Evolutionary conservation across 805 yeast species (phyloP).

Genomic region (Yarrowia divulgata): DNA sequence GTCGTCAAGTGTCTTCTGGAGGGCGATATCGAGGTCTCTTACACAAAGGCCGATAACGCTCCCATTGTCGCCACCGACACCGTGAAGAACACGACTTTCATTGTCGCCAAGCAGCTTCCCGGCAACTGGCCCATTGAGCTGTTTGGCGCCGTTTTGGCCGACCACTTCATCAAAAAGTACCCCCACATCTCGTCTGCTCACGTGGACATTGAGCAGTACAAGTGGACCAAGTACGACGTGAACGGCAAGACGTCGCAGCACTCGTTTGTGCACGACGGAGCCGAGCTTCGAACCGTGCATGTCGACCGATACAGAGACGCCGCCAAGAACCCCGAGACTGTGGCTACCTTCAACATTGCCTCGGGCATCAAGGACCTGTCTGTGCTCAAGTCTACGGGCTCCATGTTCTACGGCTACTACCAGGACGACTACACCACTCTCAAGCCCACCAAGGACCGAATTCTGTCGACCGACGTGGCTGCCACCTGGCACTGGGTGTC

Average conservation of each 20-base stretch:
- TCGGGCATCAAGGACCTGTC: slow-evolving; percentile 81
- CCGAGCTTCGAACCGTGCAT: slow-evolving; percentile 70
- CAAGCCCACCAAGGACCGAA: slow-evolving; percentile 81
- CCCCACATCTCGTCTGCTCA: slow-evolving; percentile 76
- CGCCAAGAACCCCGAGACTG: slow-evolving; percentile 44
- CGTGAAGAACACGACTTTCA: slow-evolving; percentile 83
- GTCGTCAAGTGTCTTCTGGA: slow-evolving; percentile 76
- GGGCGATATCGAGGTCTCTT: slow-evolving; percentile 81
- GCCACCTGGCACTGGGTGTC: slow-evolving; percentile 51
- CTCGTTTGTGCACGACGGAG: slow-evolving; percentile 85
- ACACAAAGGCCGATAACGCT: slow-evolving; percentile 86
- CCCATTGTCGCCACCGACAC: slow-evolving; percentile 95
- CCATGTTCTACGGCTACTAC: slow-evolving; percentile 89
- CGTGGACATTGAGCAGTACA: slow-evolving; percentile 70
- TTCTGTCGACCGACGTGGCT: slow-evolving; percentile 84
- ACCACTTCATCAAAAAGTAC: slow-evolving; percentile 81
- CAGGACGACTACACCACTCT: slow-evolving; percentile 89
- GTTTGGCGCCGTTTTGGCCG: slow-evolving; percentile 83
- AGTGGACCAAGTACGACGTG: slow-evolving; percentile 80
- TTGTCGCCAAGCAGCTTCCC: slow-evolving; percentile 81
- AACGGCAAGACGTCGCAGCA: slow-evolving; percentile 78
- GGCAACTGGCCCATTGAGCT: slow-evolving; percentile 87
- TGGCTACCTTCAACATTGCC: slow-evolving; percentile 60
- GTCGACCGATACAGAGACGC: slow-evolving; percentile 47
- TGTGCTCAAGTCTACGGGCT: slow-evolving; percentile 87